Evolutionary conservation across 768 basidiomycete species (phyloP).

Genomic region (Hysterangium stoloniferum): DNA sequence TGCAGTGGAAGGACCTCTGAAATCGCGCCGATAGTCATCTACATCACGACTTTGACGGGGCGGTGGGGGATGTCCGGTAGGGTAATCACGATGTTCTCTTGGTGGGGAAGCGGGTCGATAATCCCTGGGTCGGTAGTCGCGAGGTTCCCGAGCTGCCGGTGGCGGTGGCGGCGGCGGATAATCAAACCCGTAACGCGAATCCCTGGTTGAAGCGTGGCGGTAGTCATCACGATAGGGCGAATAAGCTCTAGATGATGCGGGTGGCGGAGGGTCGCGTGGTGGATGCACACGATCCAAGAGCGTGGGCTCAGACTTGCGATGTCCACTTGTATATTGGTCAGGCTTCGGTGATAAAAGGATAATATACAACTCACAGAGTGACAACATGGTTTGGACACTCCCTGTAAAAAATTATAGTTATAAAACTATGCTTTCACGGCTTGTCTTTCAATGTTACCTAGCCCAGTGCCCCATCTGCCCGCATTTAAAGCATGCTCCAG

Average conservation of each 20-base stretch:
- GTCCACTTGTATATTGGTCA: slow-evolving; percentile 17
- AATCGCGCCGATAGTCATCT: slow-evolving; percentile 52
- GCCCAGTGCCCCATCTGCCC: slow-evolving; percentile 87
- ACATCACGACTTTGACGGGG: slow-evolving; percentile 48
- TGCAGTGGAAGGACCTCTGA: slow-evolving; percentile 39
- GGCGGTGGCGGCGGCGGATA: slow-evolving; percentile 37
- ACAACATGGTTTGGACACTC: slow-evolving; percentile 59
- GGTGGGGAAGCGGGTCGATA: slow-evolving; percentile 43
- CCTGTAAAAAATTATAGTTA: slow-evolving; percentile 28
- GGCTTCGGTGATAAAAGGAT: slow-evolving; percentile 5
- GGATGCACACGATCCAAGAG: slow-evolving; percentile 40
- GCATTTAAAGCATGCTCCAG: slow-evolving; percentile 84
- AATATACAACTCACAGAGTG: slow-evolving; percentile 37
- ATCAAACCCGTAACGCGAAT: slow-evolving; percentile 54
- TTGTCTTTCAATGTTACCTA: slow-evolving; percentile 39
- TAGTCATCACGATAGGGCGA: slow-evolving; percentile 50
- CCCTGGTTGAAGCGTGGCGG: slow-evolving; percentile 35
- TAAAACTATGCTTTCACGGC: slow-evolving; percentile 3
- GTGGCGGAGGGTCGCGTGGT: slow-evolving; percentile 42
- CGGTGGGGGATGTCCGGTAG: slow-evolving; percentile 33
- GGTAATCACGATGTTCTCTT: slow-evolving; percentile 63
- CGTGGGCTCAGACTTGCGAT: slow-evolving; percentile 30
- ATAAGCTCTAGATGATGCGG: slow-evolving; percentile 33
- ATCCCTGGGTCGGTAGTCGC: slow-evolving; percentile 42
- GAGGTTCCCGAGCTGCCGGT: slow-evolving; percentile 21